Percentiles rank a stretch among this genome's conserved stretches.
These are phyloP conservation scores for Stephania japonica DNA, from an alignment of 164 flowering plant genomes.

Conservation along the genomic window DNA sequence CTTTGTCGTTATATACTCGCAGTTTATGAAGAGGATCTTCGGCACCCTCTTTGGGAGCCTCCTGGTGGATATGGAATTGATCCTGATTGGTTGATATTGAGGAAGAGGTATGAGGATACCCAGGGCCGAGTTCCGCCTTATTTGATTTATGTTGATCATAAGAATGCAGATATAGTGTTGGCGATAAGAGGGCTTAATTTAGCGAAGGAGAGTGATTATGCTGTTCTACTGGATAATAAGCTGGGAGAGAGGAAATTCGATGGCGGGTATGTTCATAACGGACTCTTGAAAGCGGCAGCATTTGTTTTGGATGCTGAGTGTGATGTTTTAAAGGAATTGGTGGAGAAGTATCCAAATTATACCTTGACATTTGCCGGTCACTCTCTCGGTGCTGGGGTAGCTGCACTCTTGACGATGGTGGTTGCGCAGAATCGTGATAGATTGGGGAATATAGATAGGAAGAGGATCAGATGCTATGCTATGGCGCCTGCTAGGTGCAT, in stretches of 20 bases:
- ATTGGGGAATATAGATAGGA: constrained; percentile 55
- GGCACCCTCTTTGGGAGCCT: constrained; percentile 75
- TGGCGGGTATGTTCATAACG: constrained; percentile 97
- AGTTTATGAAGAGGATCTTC: constrained; percentile 82
- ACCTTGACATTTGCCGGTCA: constrained; percentile 87
- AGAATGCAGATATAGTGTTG: constrained; percentile 59
- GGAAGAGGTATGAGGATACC: constrained; percentile 59
- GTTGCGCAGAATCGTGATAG: constrained; percentile 43
- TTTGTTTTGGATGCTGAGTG: constrained; percentile 72
- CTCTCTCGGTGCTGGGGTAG: constrained; percentile 82
- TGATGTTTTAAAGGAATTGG: constrained; percentile 51
- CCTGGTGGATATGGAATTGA: constrained; percentile 82
- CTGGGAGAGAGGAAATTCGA: constrained; percentile 75
- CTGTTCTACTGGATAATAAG: constrained; percentile 73
- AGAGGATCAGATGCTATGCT: constrained; percentile 57
- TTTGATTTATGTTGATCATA: constrained; percentile 70
- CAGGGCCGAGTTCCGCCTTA: constrained; percentile 74
- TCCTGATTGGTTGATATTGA: constrained; percentile 55
- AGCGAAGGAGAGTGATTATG: constrained; percentile 79
- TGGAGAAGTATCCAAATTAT: constrained; percentile 56
- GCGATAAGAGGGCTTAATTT: constrained; percentile 76
- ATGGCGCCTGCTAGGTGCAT: constrained; percentile 64
- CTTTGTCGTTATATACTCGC: constrained; percentile 69
- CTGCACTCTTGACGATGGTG: constrained; percentile 46
- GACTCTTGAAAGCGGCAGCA: constrained; percentile 81